These are phyloP conservation scores for Torulaspora quercuum DNA, from an alignment of 805 yeast species.

Conservation along the genomic window DNA sequence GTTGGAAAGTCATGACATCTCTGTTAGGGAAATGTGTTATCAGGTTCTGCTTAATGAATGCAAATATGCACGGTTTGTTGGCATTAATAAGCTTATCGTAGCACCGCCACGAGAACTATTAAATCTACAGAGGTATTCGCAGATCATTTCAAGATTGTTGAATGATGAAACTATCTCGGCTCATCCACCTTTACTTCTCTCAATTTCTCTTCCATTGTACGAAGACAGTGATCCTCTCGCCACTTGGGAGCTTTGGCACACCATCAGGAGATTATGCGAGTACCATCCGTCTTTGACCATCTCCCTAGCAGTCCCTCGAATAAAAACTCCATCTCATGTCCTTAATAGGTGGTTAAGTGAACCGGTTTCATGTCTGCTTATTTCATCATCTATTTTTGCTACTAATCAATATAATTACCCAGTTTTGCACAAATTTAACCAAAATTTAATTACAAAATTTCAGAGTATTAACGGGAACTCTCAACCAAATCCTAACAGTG, in stretches of 20 bases:
- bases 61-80: conserved; percentile 55
- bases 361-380: conserved; percentile 55
- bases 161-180: conserved; percentile 24
- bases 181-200: conserved; percentile 39
- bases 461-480: conserved; percentile 41
- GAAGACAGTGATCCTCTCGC: conserved; percentile 53
- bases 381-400: conserved; percentile 55
- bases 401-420: conserved; percentile 61
- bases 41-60: conserved; percentile 60
- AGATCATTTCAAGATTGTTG: conserved; percentile 35
- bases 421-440: conserved; percentile 58
- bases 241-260: conserved; percentile 75
- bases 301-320: conserved; percentile 69
- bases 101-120: conserved; percentile 63
- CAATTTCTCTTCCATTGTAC: conserved; percentile 49
- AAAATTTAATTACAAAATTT: conserved; percentile 44
- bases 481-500: conserved; percentile 27
- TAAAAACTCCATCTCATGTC: conserved; percentile 48
- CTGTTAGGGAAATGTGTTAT: conserved; percentile 50
- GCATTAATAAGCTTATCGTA: conserved; percentile 51
- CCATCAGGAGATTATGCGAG: conserved; percentile 53
- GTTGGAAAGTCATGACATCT: conserved; percentile 50
- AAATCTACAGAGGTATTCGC: conserved; percentile 50
- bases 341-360: conserved; percentile 64
- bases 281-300: conserved; percentile 59